phyloP scores from a whole-genome alignment of 2,329 filamentous ascomycete species.

The Aspergillus hiratsukae region DNA sequence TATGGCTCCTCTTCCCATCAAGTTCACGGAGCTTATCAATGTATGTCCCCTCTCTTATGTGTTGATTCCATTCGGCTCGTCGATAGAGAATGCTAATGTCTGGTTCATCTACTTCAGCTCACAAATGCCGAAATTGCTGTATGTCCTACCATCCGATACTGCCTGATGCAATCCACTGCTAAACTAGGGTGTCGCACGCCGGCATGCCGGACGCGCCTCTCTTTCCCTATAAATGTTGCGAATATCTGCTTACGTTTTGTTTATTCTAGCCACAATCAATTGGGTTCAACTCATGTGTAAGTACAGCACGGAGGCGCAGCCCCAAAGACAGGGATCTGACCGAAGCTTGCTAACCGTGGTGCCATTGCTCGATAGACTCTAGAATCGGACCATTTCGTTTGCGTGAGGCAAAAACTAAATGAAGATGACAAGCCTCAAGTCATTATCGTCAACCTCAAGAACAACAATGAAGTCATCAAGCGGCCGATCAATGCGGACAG shows the following conservation, averaged over 20 bases:
- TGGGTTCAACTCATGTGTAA: constrained; percentile 82
- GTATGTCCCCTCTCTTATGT: constrained; percentile 45
- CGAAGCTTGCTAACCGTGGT: constrained; percentile 17
- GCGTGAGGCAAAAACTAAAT: constrained; percentile 89
- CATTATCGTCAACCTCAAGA: constrained; percentile 96
- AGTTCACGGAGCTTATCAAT: constrained; percentile 88
- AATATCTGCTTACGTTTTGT: constrained; percentile 22
- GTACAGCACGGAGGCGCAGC: constrained; percentile 28
- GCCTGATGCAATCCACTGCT: constrained; percentile 7
- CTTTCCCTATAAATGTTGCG: not conserved
- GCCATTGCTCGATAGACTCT: constrained; percentile 63
- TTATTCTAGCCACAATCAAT: constrained; percentile 61
- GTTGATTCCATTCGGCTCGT: not conserved
- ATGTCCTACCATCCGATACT: constrained; percentile 32
- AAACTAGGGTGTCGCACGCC: constrained; percentile 10
- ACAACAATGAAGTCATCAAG: constrained; percentile 90
- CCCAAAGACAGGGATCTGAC: not conserved
- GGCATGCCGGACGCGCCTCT: constrained; percentile 14
- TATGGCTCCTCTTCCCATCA: constrained; percentile 72
- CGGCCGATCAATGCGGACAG: constrained; percentile 98
- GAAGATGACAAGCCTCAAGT: constrained; percentile 84
- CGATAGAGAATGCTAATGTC: constrained; percentile 28
- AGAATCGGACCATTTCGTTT: constrained; percentile 95
- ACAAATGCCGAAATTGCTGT: constrained; percentile 52
- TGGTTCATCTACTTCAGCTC: constrained; percentile 38